Base-by-base conservation (phyloP, 352 stramenopile genomes). In the Phytopythium litorale region DNA sequence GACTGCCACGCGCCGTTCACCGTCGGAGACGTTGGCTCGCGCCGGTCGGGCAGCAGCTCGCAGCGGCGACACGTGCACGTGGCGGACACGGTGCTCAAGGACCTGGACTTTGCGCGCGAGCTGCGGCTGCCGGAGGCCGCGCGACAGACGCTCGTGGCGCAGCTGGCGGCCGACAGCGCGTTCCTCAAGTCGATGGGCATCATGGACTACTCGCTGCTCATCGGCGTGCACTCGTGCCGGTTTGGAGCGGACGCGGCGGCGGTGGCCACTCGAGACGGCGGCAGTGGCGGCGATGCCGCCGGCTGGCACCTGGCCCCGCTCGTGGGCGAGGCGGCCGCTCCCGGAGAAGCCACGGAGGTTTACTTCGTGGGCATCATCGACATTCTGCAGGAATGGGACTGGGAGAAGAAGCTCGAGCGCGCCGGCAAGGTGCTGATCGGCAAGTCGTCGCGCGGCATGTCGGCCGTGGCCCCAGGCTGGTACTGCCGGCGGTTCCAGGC, bases 321-420 rank as follows among this genome's bases (percentile, higher is more conserved):
- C 40, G 58, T 67, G 32, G 54, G 46, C 18, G 46, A 87, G 7
- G 59, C 74, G 2, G 64, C 67, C 1, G 65, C 71, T 12, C 53
- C 71, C 8, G 64, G 67, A 28, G 40, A 68, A 2, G 18, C 45
- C n/a, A 67, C 77, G 5, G 81, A 91, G 62, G 73, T 92, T 43
- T 94, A 94, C 56, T 91, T 88, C 59, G 71, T 94, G 7, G 85
- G 85, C 12, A 91, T 94, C 50, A 94, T 94, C 40, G 85, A 94
- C 68, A 92, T 94, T 48, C 49, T 94, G 7, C 85, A 94, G 59
- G 75, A 91, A 62, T 94, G 84, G 81, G 83, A 89, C 61, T 90
- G 76, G 78, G 81, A 88, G 49, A 92, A 92, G 64, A 78, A 88
- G 63, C 64, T 88, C 48, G 83, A 92, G 52, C 87, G 88, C 35